These are phyloP conservation scores for Amanita subjunquillea DNA, from an alignment of 768 basidiomycete genomes.

Conservation along the genomic window DNA sequence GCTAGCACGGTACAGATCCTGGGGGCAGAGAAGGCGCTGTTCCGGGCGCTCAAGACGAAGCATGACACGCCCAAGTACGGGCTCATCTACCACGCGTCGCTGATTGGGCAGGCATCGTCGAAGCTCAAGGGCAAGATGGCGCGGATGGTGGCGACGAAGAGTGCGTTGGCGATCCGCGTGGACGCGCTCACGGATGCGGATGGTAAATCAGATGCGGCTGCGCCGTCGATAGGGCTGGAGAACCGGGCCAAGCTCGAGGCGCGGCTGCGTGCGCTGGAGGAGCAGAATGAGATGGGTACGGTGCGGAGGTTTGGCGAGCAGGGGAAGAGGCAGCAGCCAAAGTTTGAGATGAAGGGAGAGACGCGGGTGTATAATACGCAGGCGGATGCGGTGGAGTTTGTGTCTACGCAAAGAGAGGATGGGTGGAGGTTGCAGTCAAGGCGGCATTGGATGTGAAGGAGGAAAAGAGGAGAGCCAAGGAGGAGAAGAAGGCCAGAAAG, in stretches of 20 bases:
- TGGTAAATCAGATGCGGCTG: slow-evolving; percentile 73
- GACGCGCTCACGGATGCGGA: slow-evolving; percentile 93
- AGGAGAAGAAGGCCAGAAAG: slow-evolving; percentile 67
- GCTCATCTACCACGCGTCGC: slow-evolving; percentile 96
- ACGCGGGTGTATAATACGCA: slow-evolving; percentile 78
- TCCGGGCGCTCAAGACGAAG: slow-evolving; percentile 97
- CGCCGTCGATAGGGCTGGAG: slow-evolving; percentile 84
- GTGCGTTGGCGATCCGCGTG: slow-evolving; percentile 93
- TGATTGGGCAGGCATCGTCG: slow-evolving; percentile 94
- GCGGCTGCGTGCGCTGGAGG: slow-evolving; percentile 81
- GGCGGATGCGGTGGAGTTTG: slow-evolving; percentile 73
- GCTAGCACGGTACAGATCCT: slow-evolving; percentile 98
- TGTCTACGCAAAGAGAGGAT: slow-evolving; percentile 76
- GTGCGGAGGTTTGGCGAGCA: slow-evolving; percentile 54
- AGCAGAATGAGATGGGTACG: slow-evolving; percentile 63
- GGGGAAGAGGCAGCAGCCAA: slow-evolving; percentile 57
- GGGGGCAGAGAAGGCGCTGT: slow-evolving; percentile 96
- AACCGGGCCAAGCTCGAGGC: slow-evolving; percentile 95
- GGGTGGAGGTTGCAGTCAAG: slow-evolving; percentile 65
- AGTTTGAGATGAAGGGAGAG: slow-evolving; percentile 75
- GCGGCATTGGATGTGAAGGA: slow-evolving; percentile 76
- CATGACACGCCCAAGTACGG: slow-evolving; percentile 99
- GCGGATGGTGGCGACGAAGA: slow-evolving; percentile 98
- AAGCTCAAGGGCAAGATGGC: slow-evolving; percentile 99
- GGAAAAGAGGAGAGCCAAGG: slow-evolving; percentile 76